phyloP scores from a whole-genome alignment of 352 stramenopile genomes.

The Achlya hypogyna region DNA sequence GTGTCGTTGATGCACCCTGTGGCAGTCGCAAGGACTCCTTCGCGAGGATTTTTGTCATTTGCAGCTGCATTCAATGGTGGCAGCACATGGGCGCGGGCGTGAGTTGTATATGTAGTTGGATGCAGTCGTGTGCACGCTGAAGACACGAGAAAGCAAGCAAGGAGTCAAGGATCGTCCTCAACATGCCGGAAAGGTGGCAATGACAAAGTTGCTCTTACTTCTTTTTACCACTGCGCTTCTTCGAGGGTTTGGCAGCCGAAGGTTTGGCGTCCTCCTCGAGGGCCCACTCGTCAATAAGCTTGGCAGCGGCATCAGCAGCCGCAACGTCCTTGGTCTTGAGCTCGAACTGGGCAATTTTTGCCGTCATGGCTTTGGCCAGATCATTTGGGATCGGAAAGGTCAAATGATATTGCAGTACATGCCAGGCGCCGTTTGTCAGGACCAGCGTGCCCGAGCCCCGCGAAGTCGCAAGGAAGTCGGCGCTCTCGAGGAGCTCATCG shows the following conservation, averaged over 20 bases:
- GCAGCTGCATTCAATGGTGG: too few relatives aligned
- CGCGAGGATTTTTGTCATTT: too few relatives aligned
- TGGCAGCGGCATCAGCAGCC: conserved; percentile 3
- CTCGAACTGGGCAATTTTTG: conserved; percentile 16
- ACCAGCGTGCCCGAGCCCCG: conserved; percentile 15
- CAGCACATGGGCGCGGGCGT: too few relatives aligned
- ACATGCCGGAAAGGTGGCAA: too few relatives aligned
- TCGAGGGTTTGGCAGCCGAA: background rate
- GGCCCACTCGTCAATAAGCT: conserved; percentile 17
- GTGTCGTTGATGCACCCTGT: too few relatives aligned
- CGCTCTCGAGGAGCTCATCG: conserved; percentile 16
- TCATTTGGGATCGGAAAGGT: conserved; percentile 19
- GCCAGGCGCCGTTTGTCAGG: background rate
- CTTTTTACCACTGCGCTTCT: conserved; percentile 7
- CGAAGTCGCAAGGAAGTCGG: conserved; percentile 14
- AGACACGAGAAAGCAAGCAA: too few relatives aligned
- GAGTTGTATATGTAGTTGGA: too few relatives aligned
- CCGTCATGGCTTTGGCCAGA: conserved; percentile 6
- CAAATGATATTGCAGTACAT: conserved; percentile 12
- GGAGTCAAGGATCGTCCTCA: too few relatives aligned
- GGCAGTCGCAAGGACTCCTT: too few relatives aligned
- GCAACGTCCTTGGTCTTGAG: background rate
- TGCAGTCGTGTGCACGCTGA: too few relatives aligned
- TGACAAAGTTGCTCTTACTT: background rate
- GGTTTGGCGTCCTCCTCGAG: conserved; percentile 11